Percentiles rank a stretch among this genome's conserved stretches.
Conservation (phyloP, 345 rosid genomes). For the Eucalyptus shirleyi region DNA sequence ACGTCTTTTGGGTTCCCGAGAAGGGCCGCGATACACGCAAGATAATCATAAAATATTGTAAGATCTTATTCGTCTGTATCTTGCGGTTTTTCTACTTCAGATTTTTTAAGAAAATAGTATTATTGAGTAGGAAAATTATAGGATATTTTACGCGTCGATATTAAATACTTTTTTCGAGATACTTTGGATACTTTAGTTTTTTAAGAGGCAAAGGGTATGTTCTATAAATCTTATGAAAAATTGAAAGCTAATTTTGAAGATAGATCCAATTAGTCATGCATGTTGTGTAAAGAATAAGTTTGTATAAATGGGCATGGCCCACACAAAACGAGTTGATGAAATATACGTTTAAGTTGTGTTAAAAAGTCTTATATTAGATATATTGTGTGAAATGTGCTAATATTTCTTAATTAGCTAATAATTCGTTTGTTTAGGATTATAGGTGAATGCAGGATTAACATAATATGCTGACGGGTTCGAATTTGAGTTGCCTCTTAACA, state of each 20-base stretch:
- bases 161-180: not conserved
- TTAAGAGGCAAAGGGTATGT: not conserved
- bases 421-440: not conserved
- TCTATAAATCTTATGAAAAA: not conserved
- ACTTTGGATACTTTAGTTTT: not conserved
- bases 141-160: not conserved
- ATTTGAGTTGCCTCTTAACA: not conserved
- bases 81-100: not conserved
- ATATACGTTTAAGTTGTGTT: not conserved
- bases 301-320: not conserved
- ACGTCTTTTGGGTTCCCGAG: not conserved
- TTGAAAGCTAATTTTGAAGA: not conserved
- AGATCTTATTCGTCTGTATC: not conserved
- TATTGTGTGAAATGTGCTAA: not conserved
- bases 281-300: not conserved
- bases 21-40: not conserved
- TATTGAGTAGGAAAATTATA: not conserved
- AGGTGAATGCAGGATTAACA: not conserved
- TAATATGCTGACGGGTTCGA: fast-evolving
- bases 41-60: not conserved
- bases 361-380: fast-evolving
- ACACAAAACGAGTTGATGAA: not conserved
- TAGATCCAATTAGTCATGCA: not conserved
- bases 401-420: not conserved
- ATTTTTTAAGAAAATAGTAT: not conserved